Base-by-base conservation (phyloP, 2,329 filamentous ascomycete species). In the Penicillium sp. region DNA sequence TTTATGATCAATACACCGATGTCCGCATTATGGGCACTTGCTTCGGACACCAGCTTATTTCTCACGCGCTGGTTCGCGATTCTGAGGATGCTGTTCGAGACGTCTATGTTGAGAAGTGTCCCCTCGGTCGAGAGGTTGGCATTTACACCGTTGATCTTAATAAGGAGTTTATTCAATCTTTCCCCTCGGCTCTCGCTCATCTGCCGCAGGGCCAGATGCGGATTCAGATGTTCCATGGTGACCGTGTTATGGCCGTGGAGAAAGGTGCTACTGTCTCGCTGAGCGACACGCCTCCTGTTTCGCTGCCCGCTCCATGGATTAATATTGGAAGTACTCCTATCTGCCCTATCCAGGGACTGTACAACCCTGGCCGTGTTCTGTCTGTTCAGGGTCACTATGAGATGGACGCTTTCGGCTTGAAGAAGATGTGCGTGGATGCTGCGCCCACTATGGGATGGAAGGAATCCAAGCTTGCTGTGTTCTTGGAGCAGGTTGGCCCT, bases 21-120 rank as follows among this genome's bases (percentile, higher is more conserved):
- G 67, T 72, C 3, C 65, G 64, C 13, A 53, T 70, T 6, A 63
- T 71, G 40, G 69, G 68, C 7, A 69, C 68, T 2, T 72, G 69
- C 46, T 72, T 70, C 54, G 69, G 67, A 0, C 67, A 69, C 41
- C 67, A 69, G 51, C 51, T 68, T 12, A 60, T 69, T 30, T 58
- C 59, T 9, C 59, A 63, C 50, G 52, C 55, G 10, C 51, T 63
- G n/a, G 53, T 63, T 12, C 60, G 59, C 30, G 49, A 50, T 30
- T 49, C 52, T 1, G 42, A 60, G 3, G 57, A 63, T 23, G 30
- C 51, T 0, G 50, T 55, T n/a, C 57, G 57, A 15, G 60, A 63
- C 20, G 57, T 63, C 7, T 63, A 58, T 33, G 60, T 63, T 21
- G 60, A 63, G 49, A 59, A 62, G 44, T 63, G 60, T 27, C 60